Percentiles rank a stretch among this genome's conserved stretches.
phyloP scores from a whole-genome alignment of 2,329 filamentous ascomycete species.

The Aspergillus persii region DNA sequence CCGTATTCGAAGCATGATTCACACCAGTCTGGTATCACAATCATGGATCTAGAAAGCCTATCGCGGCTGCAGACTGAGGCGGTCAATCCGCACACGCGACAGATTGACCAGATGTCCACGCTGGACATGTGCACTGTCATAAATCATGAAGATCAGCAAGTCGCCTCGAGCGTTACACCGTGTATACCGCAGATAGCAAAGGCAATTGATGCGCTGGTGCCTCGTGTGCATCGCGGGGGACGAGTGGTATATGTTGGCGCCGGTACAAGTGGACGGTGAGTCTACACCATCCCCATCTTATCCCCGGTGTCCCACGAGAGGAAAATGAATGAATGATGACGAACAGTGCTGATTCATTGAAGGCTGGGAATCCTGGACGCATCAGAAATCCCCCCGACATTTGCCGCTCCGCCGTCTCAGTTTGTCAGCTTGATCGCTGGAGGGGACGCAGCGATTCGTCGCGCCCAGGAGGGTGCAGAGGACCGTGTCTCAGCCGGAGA shows the following conservation, averaged over 20 bases:
- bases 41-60: constrained; percentile 19
- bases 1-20: not conserved
- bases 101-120: constrained; percentile 40
- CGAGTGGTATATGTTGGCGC: constrained; percentile 41
- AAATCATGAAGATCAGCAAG: constrained; percentile 36
- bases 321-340: not conserved
- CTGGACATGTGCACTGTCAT: constrained; percentile 40
- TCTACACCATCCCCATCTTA: not conserved
- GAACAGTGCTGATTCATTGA: not conserved
- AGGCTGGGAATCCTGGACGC: constrained; percentile 44
- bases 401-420: constrained; percentile 38
- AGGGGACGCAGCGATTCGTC: constrained; percentile 41
- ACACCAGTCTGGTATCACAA: not conserved
- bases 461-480: constrained; percentile 44
- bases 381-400: constrained; percentile 45
- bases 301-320: not conserved
- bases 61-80: constrained; percentile 38
- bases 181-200: constrained; percentile 34
- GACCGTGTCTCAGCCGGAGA: constrained; percentile 34
- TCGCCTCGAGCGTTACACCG: constrained; percentile 30
- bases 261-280: constrained; percentile 45
- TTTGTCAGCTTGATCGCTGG: constrained; percentile 45
- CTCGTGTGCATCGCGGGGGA: constrained; percentile 33
- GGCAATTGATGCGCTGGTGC: constrained; percentile 33
- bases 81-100: constrained; percentile 32